Conservation (phyloP, 768 basidiomycete genomes). For the Mycena leptocephala region DNA sequence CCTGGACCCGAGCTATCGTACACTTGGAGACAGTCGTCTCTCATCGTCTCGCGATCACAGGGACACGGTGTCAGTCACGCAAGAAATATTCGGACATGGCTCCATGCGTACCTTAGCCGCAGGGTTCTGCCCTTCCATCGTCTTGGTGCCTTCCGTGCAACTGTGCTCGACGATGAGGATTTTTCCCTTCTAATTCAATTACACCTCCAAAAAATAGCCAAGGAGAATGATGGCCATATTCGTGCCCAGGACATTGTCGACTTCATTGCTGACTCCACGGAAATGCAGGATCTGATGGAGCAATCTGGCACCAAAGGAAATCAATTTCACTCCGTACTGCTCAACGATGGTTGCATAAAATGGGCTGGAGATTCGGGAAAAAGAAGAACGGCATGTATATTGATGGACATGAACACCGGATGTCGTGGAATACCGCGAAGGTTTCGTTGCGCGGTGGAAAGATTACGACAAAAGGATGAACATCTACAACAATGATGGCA, state of each 20-base stretch:
- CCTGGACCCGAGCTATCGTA: background rate
- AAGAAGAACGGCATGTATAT: constrained; percentile 54
- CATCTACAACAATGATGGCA: constrained; percentile 45
- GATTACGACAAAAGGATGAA: constrained; percentile 43
- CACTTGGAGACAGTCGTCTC: background rate
- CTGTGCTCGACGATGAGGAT: constrained; percentile 53
- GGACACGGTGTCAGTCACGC: background rate
- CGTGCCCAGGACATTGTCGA: constrained; percentile 49
- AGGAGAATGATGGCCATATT: constrained; percentile 45
- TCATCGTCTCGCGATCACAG: background rate
- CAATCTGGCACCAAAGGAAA: background rate
- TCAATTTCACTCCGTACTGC: constrained; percentile 47
- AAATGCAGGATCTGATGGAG: constrained; percentile 36
- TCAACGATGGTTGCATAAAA: constrained; percentile 48
- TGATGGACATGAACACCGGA: constrained; percentile 58
- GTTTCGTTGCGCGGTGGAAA: constrained; percentile 43
- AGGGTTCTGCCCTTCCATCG: constrained; percentile 25
- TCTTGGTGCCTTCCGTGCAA: constrained; percentile 37
- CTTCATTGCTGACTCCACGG: constrained; percentile 39
- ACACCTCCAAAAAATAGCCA: constrained; percentile 41
- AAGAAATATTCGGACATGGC: background rate
- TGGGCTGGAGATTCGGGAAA: constrained; percentile 48
- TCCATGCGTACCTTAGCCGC: background rate
- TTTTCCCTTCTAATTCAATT: constrained; percentile 44
- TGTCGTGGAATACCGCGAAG: constrained; percentile 51